phyloP scores from a whole-genome alignment of 768 basidiomycete genomes.

The Ramaria sp. region DNA sequence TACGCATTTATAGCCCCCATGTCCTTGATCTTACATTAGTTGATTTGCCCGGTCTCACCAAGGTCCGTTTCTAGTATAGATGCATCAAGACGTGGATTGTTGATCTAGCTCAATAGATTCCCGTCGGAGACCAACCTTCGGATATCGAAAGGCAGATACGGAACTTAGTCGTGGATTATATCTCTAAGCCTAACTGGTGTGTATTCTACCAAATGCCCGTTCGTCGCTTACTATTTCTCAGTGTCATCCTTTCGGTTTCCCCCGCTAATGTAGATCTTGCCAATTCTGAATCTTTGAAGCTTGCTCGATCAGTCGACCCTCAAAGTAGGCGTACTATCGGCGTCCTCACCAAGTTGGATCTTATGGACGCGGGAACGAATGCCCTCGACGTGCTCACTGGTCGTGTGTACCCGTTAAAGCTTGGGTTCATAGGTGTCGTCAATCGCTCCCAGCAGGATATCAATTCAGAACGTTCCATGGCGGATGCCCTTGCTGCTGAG shows the following conservation, averaged over 20 bases:
- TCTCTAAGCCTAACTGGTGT: conserved; percentile 92
- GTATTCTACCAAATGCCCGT: conserved; percentile 12
- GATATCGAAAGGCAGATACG: conserved; percentile 97
- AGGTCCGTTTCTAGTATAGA: conserved; percentile 39
- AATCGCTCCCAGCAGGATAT: conserved; percentile 98
- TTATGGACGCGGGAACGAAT: conserved; percentile 99
- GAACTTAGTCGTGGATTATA: conserved; percentile 88
- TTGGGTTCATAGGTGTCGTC: conserved; percentile 97
- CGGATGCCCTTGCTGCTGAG: conserved; percentile 76
- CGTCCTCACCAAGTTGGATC: conserved; percentile 91
- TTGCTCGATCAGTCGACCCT: conserved; percentile 91
- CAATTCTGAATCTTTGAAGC: conserved; percentile 95
- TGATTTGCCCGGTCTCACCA: conserved; percentile 93
- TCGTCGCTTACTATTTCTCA: conserved; percentile 19
- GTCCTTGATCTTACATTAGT: conserved; percentile 94
- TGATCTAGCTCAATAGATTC: conserved; percentile 44
- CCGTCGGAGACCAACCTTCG: conserved; percentile 93
- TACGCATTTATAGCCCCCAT: conserved; percentile 91
- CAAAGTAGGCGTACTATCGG: conserved; percentile 95
- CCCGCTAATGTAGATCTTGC: conserved; percentile 97
- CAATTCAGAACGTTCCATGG: conserved; percentile 75
- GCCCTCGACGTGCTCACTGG: conserved; percentile 94
- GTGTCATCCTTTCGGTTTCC: conserved; percentile 94
- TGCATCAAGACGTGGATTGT: not conserved
- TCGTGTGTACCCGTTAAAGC: conserved; percentile 92